Evolutionary conservation across 2,329 filamentous ascomycete species (phyloP).

Genomic region (Fusarium cyanostomum): DNA sequence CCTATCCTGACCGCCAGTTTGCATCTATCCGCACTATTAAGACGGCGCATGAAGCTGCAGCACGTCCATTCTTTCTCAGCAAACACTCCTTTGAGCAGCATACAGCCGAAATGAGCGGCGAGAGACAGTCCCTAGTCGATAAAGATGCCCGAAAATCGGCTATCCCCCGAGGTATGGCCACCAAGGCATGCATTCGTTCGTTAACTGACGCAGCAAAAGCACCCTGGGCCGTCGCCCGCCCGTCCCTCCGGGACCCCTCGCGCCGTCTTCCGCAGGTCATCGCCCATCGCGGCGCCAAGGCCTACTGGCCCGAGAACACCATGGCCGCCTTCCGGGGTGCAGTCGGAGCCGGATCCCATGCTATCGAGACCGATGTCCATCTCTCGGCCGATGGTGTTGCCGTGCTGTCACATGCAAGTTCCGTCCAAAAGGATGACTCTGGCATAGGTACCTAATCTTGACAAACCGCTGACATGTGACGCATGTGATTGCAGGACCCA

Average conservation of each 20-base stretch:
- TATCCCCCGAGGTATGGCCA: conserved; percentile 21
- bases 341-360: conserved; percentile 77
- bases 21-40: background rate
- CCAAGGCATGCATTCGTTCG: too few relatives aligned
- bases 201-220: conserved; percentile 25
- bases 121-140: conserved; percentile 14
- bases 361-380: conserved; percentile 89
- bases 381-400: conserved; percentile 84
- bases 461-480: conserved; percentile 10
- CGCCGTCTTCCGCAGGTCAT: conserved; percentile 72
- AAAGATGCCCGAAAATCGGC: conserved; percentile 17
- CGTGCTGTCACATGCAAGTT: conserved; percentile 79
- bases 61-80: background rate
- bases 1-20: background rate
- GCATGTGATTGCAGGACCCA: conserved; percentile 65
- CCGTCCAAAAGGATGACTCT: too few relatives aligned
- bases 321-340: conserved; percentile 81
- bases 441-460: too few relatives aligned
- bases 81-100: conserved; percentile 6
- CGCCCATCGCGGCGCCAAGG: conserved; percentile 82
- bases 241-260: conserved; percentile 40
- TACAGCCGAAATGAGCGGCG: conserved; percentile 9
- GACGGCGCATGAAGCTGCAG: conserved; percentile 5
- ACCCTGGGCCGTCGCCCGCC: conserved; percentile 48
- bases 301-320: conserved; percentile 84